phyloP scores from a whole-genome alignment of 305 asterid species.

The Fraxinus floribunda region DNA sequence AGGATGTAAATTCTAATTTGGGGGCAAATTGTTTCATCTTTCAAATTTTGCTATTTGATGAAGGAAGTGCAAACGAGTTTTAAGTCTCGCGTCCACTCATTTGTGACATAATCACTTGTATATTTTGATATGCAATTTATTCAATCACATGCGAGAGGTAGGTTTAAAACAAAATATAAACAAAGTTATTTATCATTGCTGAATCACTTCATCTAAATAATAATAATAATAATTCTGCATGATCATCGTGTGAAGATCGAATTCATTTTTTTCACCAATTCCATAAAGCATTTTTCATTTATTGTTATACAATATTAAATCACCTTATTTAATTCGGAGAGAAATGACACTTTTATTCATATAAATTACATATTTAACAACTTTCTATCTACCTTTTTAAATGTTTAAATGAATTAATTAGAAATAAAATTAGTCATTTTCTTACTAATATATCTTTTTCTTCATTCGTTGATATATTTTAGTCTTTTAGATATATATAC shows the following conservation, averaged over 20 bases:
- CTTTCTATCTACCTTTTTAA: background rate
- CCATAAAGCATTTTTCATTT: no score
- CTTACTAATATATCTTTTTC: background rate
- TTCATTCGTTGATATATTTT: background rate
- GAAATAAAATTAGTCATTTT: background rate
- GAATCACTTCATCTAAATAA: no score
- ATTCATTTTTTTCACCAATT: no score
- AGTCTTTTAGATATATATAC: background rate
- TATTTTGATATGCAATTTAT: no score
- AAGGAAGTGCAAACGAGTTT: background rate
- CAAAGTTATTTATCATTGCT: no score
- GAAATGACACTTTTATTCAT: background rate
- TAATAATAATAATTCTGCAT: no score
- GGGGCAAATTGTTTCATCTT: background rate
- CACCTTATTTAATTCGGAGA: background rate
- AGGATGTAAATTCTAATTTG: background rate
- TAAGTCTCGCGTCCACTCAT: background rate
- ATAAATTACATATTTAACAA: background rate
- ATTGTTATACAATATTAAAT: no score
- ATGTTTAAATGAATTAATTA: background rate
- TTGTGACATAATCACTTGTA: background rate
- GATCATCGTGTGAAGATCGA: background rate
- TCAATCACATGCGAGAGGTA: no score
- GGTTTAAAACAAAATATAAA: no score
- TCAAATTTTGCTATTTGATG: background rate